Evolutionary conservation across 371 early-diverging fungal species (phyloP).

Genomic region (Mortierella sp.): DNA sequence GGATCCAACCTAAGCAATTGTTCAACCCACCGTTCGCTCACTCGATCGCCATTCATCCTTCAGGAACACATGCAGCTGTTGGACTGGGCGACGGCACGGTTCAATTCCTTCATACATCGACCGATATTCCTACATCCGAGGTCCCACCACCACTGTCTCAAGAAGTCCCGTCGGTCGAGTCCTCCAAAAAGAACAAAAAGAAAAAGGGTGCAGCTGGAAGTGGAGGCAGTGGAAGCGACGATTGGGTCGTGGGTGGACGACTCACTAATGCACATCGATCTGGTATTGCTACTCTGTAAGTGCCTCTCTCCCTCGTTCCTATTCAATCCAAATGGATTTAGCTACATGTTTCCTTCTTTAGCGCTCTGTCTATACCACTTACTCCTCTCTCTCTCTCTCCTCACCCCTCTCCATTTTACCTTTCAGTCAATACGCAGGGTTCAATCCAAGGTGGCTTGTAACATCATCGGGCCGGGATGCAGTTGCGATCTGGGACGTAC

Average conservation of each 20-base stretch:
- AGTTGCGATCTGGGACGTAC: conserved; percentile 46
- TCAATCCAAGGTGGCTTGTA: conserved; percentile 31
- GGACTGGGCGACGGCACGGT: conserved; percentile 47
- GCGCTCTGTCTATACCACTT: no score
- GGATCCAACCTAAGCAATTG: conserved; percentile 34
- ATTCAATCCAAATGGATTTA: background rate
- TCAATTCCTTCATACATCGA: conserved; percentile 38
- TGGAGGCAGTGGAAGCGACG: conserved; percentile 15
- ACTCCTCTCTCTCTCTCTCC: background rate
- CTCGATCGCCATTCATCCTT: conserved; percentile 42
- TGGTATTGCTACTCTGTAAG: conserved; percentile 44
- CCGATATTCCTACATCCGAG: conserved; percentile 28
- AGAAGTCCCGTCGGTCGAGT: background rate
- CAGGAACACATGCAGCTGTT: conserved; percentile 41
- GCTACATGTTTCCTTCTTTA: background rate
- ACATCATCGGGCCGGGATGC: conserved; percentile 43
- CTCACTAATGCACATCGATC: conserved; percentile 30
- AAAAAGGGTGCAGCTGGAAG: conserved; percentile 7
- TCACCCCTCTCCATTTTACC: background rate
- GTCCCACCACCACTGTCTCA: background rate
- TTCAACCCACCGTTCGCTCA: conserved; percentile 53
- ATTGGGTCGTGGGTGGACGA: conserved; percentile 41
- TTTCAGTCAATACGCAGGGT: conserved; percentile 39
- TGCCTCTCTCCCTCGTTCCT: no score
- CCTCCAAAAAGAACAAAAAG: conserved; percentile 35